Evolutionary conservation across 176 grass and related monocot genomes (phyloP).

Genomic region (Triticum timopheevii): DNA sequence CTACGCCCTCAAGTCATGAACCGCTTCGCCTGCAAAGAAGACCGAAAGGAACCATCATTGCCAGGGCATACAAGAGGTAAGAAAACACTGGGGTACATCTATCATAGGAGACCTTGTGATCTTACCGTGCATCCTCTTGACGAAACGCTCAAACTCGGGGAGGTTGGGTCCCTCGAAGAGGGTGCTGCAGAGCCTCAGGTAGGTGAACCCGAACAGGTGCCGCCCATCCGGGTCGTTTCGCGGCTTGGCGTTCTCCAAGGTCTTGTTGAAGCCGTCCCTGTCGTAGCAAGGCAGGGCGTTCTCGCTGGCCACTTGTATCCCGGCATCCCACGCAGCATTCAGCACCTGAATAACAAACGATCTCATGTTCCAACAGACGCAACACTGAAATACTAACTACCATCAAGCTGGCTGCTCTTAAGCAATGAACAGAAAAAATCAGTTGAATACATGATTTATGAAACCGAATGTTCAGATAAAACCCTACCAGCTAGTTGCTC

Average conservation of each 20-base stretch:
- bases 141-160: slow-evolving; percentile 73
- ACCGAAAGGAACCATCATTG: background rate
- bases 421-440: background rate
- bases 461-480: background rate
- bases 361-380: no score
- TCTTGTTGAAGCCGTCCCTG: slow-evolving; percentile 91
- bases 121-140: slow-evolving; percentile 98
- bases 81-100: no score
- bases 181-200: slow-evolving; percentile 66
- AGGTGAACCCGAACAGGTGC: slow-evolving; percentile 77
- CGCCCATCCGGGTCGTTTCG: slow-evolving; percentile 76
- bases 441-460: background rate
- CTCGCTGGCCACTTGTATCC: slow-evolving; percentile 78
- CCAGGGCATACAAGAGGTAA: no score
- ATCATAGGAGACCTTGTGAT: no score
- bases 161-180: slow-evolving; percentile 67
- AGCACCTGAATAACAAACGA: slow-evolving; percentile 53
- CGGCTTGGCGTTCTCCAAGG: slow-evolving; percentile 78
- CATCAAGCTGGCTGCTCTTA: background rate
- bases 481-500: background rate
- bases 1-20: slow-evolving; percentile 57
- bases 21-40: slow-evolving; percentile 59
- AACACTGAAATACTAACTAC: no score
- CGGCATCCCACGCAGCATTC: slow-evolving; percentile 82
- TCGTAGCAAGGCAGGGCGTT: slow-evolving; percentile 91